phyloP scores from a whole-genome alignment of 2,329 filamentous ascomycete species.

The Penicillium sp. region DNA sequence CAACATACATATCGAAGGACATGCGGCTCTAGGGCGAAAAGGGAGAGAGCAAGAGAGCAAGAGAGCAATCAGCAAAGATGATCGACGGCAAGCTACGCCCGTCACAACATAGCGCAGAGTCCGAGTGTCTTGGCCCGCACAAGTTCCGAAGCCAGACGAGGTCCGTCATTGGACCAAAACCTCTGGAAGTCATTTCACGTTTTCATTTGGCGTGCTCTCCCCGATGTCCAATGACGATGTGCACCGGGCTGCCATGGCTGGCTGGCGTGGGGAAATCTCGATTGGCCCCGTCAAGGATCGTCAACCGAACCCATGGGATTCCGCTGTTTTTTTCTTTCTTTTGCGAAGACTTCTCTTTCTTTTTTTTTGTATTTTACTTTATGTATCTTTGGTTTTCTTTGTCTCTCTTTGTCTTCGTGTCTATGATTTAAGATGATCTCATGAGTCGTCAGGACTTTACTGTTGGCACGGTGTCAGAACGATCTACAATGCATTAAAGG shows the following conservation, averaged over 20 bases:
- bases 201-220: slow-evolving; percentile 3
- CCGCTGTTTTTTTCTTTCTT: not conserved
- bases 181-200: slow-evolving; percentile 12
- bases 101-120: not conserved
- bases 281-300: slow-evolving; percentile 8
- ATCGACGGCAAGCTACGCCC: not conserved
- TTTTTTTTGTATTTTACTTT: not conserved
- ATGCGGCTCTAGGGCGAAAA: not conserved
- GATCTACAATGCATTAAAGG: slow-evolving; percentile 3
- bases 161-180: slow-evolving; percentile 13
- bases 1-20: not conserved
- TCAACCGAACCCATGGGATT: slow-evolving; percentile 4
- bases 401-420: not conserved
- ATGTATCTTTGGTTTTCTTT: not conserved
- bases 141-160: slow-evolving; percentile 7
- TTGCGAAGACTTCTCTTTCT: not conserved
- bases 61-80: not conserved
- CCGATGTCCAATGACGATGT: slow-evolving; percentile 3
- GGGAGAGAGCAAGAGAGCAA: not conserved
- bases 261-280: slow-evolving; percentile 12
- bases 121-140: not conserved
- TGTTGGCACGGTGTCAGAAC: slow-evolving; percentile 2
- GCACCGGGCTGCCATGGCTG: slow-evolving; percentile 9
- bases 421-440: not conserved
- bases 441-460: not conserved